These are phyloP conservation scores for Fusarium anguioides DNA, from an alignment of 2,329 filamentous ascomycete species.

Conservation along the genomic window DNA sequence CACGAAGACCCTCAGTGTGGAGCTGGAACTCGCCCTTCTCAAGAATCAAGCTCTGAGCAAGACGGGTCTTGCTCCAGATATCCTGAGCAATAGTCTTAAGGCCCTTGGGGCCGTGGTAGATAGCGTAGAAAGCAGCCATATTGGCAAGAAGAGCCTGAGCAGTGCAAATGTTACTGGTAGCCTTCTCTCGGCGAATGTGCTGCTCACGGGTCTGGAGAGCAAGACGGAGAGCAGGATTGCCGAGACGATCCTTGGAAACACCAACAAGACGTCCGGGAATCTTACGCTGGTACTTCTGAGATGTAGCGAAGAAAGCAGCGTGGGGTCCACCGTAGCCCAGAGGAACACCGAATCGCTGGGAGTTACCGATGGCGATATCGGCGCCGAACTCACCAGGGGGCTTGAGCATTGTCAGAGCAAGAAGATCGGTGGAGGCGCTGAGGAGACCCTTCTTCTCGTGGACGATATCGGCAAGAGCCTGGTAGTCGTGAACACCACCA, in stretches of 20 bases:
- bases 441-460: slow-evolving; percentile 84
- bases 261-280: slow-evolving; percentile 91
- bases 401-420: slow-evolving; percentile 87
- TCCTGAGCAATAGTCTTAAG: slow-evolving; percentile 86
- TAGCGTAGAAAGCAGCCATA: slow-evolving; percentile 93
- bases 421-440: slow-evolving; percentile 87
- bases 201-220: slow-evolving; percentile 94
- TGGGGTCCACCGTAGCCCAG: slow-evolving; percentile 94
- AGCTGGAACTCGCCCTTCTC: slow-evolving; percentile 70
- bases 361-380: slow-evolving; percentile 92
- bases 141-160: slow-evolving; percentile 94
- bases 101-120: slow-evolving; percentile 90
- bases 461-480: slow-evolving; percentile 76
- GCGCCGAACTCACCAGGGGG: slow-evolving; percentile 94
- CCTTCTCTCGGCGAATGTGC: slow-evolving; percentile 95
- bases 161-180: slow-evolving; percentile 97
- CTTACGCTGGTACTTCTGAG: slow-evolving; percentile 90
- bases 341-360: slow-evolving; percentile 91
- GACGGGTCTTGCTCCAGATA: slow-evolving; percentile 75
- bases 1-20: slow-evolving; percentile 65
- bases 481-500: slow-evolving; percentile 83
- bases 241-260: slow-evolving; percentile 88
- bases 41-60: slow-evolving; percentile 62
- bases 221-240: slow-evolving; percentile 68
- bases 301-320: slow-evolving; percentile 86